Percentiles rank a stretch among this genome's conserved stretches.
Conservation (phyloP, 495 filamentous ascomycete species). For the Neurospora pannonica region DNA sequence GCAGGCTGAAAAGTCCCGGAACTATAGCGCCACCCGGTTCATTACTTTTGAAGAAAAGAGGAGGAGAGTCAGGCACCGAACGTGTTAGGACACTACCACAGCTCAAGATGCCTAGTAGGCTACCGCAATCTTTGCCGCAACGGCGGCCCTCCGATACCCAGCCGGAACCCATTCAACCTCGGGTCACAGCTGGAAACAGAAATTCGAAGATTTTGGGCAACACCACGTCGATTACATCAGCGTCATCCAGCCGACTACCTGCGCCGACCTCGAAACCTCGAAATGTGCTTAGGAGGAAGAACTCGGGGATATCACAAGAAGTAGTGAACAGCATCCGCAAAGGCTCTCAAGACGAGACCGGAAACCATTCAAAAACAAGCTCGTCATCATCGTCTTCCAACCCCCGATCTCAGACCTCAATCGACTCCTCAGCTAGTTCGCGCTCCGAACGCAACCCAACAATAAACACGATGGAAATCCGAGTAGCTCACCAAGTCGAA, state of each 20-base stretch:
- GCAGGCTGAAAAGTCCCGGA: conserved; percentile 7
- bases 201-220: conserved; percentile 8
- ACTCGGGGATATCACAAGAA: conserved; percentile 34
- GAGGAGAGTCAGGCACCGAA: conserved; percentile 14
- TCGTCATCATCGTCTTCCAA: conserved; percentile 29
- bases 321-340: conserved; percentile 13
- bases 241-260: conserved; percentile 11
- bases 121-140: conserved; percentile 23
- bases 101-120: conserved; percentile 22
- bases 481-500: conserved; percentile 25
- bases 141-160: conserved; percentile 19
- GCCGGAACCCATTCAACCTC: conserved; percentile 19
- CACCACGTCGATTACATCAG: conserved; percentile 1
- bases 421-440: conserved; percentile 15
- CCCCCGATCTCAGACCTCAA: conserved; percentile 20
- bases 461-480: conserved; percentile 29
- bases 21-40: conserved; percentile 3
- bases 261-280: conserved; percentile 20
- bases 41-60: conserved; percentile 9
- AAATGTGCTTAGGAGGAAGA: conserved; percentile 38
- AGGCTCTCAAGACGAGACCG: conserved; percentile 24
- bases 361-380: conserved; percentile 13
- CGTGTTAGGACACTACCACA: conserved; percentile 21
- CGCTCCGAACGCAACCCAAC: conserved; percentile 30
- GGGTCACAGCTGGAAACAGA: conserved; percentile 13